Evolutionary conservation across 1,284 basidiomycete genomes (phyloP).

Genomic region (Sporisorium graminicola): DNA sequence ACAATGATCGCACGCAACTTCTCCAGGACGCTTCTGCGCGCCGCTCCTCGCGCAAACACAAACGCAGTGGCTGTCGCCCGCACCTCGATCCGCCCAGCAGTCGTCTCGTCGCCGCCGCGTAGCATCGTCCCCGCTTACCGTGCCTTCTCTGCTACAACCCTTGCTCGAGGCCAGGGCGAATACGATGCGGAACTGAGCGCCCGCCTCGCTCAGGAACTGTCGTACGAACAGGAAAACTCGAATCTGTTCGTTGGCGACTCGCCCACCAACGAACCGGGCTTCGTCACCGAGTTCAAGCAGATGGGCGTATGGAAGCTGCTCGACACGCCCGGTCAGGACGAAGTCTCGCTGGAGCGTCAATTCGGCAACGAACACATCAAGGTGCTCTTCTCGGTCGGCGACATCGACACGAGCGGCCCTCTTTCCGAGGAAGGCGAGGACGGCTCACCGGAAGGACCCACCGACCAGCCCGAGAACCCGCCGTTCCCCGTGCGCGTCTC

Average conservation of each 20-base stretch:
- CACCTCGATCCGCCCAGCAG: slow-evolving; percentile 7
- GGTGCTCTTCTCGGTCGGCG: slow-evolving; percentile 64
- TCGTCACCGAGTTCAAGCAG: slow-evolving; percentile 81
- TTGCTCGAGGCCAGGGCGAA: slow-evolving; percentile 68
- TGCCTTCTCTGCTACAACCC: slow-evolving; percentile 18
- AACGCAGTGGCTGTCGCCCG: slow-evolving; percentile 2
- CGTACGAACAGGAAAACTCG: slow-evolving; percentile 80
- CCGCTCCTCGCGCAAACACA: slow-evolving; percentile 11
- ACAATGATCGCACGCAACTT: slow-evolving; percentile 33
- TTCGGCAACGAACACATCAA: slow-evolving; percentile 85
- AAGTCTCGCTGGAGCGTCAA: slow-evolving; percentile 82
- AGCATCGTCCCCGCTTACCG: background rate
- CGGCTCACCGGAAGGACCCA: slow-evolving; percentile 66
- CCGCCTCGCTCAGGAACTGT: slow-evolving; percentile 84
- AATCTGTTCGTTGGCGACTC: slow-evolving; percentile 47
- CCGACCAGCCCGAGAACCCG: slow-evolving; percentile 42
- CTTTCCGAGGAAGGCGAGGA: slow-evolving; percentile 70
- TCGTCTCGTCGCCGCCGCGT: background rate
- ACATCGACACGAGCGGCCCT: slow-evolving; percentile 59
- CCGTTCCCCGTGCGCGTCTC: slow-evolving; percentile 80
- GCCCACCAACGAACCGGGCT: slow-evolving; percentile 76
- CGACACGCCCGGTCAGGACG: slow-evolving; percentile 82
- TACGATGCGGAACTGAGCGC: slow-evolving; percentile 81
- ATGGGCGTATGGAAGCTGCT: slow-evolving; percentile 84
- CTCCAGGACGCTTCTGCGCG: slow-evolving; percentile 20